phyloP scores from a whole-genome alignment of 2,329 filamentous ascomycete species.

The Arthrinium puccinioides region DNA sequence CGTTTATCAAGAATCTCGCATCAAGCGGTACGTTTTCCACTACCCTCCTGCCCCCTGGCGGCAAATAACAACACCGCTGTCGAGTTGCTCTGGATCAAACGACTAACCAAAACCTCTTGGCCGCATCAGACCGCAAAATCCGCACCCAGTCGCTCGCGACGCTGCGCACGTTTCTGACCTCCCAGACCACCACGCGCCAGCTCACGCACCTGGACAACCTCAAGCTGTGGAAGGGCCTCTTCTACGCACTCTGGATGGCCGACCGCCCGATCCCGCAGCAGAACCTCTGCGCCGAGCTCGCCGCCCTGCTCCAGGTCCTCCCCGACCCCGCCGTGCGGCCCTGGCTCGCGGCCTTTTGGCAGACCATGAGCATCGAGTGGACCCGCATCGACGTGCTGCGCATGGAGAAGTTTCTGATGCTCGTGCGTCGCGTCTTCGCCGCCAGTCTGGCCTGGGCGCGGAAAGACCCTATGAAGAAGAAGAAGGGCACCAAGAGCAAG shows the following conservation, averaged over 20 bases:
- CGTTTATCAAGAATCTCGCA: conserved; percentile 77
- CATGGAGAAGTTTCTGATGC: conserved; percentile 87
- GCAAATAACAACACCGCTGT: conserved; percentile 2
- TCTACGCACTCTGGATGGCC: conserved; percentile 90
- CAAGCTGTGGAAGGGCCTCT: conserved; percentile 92
- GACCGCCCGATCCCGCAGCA: conserved; percentile 86
- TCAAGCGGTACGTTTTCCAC: conserved; percentile 60
- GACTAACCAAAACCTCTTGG: background rate
- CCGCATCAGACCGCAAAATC: conserved; percentile 60
- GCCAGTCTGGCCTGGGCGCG: conserved; percentile 54
- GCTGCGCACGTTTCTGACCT: conserved; percentile 69
- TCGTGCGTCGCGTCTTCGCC: conserved; percentile 71
- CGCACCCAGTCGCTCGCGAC: conserved; percentile 72
- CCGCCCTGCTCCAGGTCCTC: conserved; percentile 58
- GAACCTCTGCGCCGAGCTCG: conserved; percentile 70
- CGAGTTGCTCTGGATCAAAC: no score
- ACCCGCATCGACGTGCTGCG: conserved; percentile 64
- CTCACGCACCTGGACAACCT: conserved; percentile 66
- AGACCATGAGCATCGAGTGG: conserved; percentile 63
- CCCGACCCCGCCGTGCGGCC: conserved; percentile 32
- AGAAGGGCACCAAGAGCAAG: conserved; percentile 14
- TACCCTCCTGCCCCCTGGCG: background rate
- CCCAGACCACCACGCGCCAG: conserved; percentile 38
- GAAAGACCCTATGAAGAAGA: conserved; percentile 5
- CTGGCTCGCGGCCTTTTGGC: conserved; percentile 63